Conservation (phyloP, 2,329 filamentous ascomycete species). For the Cryphonectria nitschkei region DNA sequence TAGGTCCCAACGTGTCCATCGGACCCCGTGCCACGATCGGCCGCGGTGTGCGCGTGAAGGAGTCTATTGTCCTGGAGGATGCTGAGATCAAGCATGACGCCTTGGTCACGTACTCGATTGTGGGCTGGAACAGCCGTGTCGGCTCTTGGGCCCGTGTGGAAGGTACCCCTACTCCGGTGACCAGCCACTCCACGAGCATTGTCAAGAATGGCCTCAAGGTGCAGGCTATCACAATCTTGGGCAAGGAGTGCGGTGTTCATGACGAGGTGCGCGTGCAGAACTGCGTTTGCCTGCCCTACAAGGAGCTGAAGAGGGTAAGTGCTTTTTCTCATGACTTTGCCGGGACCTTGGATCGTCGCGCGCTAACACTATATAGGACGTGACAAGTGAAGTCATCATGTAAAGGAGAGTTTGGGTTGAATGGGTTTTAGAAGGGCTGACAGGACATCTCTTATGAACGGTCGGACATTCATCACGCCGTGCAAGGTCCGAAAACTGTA, state of each 20-base stretch:
- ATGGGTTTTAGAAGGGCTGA: neutral
- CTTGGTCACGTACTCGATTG: conserved; percentile 92
- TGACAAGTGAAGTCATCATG: conserved; percentile 78
- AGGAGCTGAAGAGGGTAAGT: conserved; percentile 93
- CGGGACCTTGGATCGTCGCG: neutral
- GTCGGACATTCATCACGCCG: neutral
- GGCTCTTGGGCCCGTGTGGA: conserved; percentile 99
- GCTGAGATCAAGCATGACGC: conserved; percentile 96
- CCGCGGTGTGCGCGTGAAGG: conserved; percentile 89
- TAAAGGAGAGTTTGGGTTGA: neutral
- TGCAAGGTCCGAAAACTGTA: neutral
- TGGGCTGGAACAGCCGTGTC: conserved; percentile 94
- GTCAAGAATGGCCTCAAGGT: conserved; percentile 99
- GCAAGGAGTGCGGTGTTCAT: conserved; percentile 92
- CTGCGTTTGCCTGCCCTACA: conserved; percentile 95
- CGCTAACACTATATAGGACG: conserved; percentile 60
- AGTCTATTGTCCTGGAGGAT: conserved; percentile 94
- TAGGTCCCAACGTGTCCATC: conserved; percentile 95
- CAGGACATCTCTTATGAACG: neutral
- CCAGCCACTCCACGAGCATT: conserved; percentile 90
- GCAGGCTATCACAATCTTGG: conserved; percentile 95
- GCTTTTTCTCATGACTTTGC: neutral
- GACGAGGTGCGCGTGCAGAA: conserved; percentile 97
- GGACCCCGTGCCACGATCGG: conserved; percentile 86
- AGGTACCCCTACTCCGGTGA: conserved; percentile 85